Percentiles rank a stretch among this genome's conserved stretches.
Conservation (phyloP, 23 red algal genomes). For the Agarophyton chilense region DNA sequence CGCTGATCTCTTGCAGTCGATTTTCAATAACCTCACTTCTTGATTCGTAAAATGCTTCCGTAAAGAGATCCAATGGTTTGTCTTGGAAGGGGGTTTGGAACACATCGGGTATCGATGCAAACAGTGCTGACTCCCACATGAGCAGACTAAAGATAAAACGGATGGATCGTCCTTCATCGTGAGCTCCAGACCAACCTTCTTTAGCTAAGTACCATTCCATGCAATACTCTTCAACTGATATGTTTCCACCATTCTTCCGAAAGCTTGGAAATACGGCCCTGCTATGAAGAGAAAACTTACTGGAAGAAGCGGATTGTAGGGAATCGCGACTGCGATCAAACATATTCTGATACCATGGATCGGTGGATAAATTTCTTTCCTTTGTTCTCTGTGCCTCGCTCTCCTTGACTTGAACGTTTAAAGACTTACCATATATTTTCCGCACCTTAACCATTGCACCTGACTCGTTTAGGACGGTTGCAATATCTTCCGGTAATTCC, state of each 20-base stretch:
- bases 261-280: constrained; percentile 37
- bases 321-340: constrained; percentile 41
- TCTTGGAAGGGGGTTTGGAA: constrained; percentile 92
- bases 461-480: not conserved
- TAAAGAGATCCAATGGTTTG: constrained; percentile 82
- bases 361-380: not conserved
- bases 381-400: not conserved
- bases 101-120: constrained; percentile 73
- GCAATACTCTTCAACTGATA: constrained; percentile 79
- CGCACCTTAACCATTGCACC: constrained; percentile 3
- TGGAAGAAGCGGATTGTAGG: not conserved
- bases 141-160: constrained; percentile 63
- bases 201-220: constrained; percentile 72
- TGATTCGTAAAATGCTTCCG: constrained; percentile 78
- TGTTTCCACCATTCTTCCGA: not conserved
- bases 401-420: constrained; percentile 37
- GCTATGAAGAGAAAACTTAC: not conserved
- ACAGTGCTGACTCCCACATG: constrained; percentile 60
- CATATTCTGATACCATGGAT: constrained; percentile 23
- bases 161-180: constrained; percentile 67
- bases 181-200: constrained; percentile 64
- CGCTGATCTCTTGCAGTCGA: constrained; percentile 45
- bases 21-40: constrained; percentile 61
- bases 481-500: constrained; percentile 19
- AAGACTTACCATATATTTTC: constrained; percentile 59